phyloP scores from a whole-genome alignment of 2,329 filamentous ascomycete genomes.

The Calcarisporium arbuscula region DNA sequence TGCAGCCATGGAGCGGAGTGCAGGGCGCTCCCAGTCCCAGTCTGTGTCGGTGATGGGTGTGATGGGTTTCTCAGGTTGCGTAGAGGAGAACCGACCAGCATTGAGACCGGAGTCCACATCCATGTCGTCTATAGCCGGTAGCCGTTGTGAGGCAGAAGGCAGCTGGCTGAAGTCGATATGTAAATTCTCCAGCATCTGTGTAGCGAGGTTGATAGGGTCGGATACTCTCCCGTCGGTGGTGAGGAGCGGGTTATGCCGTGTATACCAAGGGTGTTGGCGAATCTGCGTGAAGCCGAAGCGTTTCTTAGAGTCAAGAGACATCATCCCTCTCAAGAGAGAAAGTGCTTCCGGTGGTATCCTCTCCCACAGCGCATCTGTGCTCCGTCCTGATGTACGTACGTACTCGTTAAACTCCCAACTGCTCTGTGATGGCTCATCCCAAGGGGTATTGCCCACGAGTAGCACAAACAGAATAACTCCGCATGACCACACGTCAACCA shows the following conservation, averaged over 20 bases:
- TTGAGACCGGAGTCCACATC: constrained; percentile 55
- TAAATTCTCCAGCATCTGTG: constrained; percentile 86
- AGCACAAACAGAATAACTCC: constrained; percentile 97
- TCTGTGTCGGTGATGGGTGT: constrained; percentile 63
- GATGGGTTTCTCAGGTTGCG: constrained; percentile 77
- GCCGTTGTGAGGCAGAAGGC: constrained; percentile 44
- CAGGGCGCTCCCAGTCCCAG: constrained; percentile 83
- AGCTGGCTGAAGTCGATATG: constrained; percentile 78
- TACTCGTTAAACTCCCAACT: constrained; percentile 95
- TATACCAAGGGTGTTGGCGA: constrained; percentile 92
- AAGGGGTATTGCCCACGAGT: constrained; percentile 92
- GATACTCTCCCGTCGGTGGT: constrained; percentile 65
- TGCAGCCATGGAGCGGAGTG: constrained; percentile 45
- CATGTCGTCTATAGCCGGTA: constrained; percentile 49
- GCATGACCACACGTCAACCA: constrained; percentile 94
- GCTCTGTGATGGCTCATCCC: constrained; percentile 81
- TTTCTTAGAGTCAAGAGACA: constrained; percentile 67
- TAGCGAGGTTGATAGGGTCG: constrained; percentile 81
- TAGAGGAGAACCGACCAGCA: constrained; percentile 59
- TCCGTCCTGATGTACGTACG: constrained; percentile 69
- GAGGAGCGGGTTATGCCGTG: constrained; percentile 71
- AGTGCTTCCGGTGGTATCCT: constrained; percentile 67
- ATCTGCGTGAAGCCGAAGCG: constrained; percentile 85
- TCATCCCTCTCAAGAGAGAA: constrained; percentile 87
- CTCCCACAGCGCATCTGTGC: constrained; percentile 79